Evolutionary conservation across 2,329 filamentous ascomycete genomes (phyloP), one percentile per base, ranked within the genome.

Genomic region (Colletotrichum tropicale): DNA sequence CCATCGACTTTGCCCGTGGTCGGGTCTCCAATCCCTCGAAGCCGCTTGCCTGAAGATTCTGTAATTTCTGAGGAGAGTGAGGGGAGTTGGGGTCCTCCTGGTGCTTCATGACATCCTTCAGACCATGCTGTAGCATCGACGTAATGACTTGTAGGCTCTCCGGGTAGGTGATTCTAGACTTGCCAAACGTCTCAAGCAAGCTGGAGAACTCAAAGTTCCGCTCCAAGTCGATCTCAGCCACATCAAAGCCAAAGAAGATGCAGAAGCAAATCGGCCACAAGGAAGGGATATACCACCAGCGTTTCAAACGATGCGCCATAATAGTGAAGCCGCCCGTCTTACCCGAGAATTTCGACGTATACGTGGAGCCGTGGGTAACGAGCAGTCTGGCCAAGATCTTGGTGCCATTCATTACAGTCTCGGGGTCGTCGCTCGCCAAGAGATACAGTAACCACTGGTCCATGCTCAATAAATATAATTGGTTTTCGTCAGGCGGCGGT

Each of bases 231-330:
- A 96, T 90, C 65, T 91, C 91, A 3, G 92, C 93, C 61, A 98
- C 91, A 81, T 98, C 96, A 56, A 92, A 90, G 1, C 95, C 96
- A 81, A 99, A 98, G 4, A 99, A 85, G 26, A 98, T 94, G 69
- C 95, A 93, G 84, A 99, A 95, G 81, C 94, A 96, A 58, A 97
- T 93, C 0, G 94, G 93, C 97, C 97, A 98, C 30, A 98, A 85
- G 0, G 92, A 91, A 4, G 96, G 91, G 18, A 96, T 90, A 80
- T 95, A 93, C 96, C 97, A 99, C 92, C 96, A 98, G 80, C 93
- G 89, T 81, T 93, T 95, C 6, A 99, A 86, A 36, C 95, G 91
- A 80, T 94, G 91, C 48, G 94, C 94, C 91, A 98, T 93, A 77
- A 98, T 94, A 38, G 90, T 89, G 82, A 98, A 98, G 3, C 98